Evolutionary conservation across 2,329 filamentous ascomycete species (phyloP), one percentile per base, ranked within the genome.

Genomic region (Catunica adiposa): DNA sequence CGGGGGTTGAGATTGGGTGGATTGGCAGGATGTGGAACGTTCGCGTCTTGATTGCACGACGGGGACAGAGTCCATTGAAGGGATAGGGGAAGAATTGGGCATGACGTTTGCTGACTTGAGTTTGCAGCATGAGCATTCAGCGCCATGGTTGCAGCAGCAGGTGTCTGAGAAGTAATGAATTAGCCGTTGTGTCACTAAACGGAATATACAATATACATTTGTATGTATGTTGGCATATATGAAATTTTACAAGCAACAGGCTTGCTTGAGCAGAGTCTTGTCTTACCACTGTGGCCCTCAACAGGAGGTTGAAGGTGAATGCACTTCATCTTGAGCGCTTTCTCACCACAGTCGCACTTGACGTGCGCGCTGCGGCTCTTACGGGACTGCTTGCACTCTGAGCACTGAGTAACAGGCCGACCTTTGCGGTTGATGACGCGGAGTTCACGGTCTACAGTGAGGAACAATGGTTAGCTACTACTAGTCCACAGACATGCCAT

Each of bases 291-390:
- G 67, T 80, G 77, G 60, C 77, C 77, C 52, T 79, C 76, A 54
- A 78, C 64, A 37, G 73, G 72, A 54, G 74, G 73, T 62, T 79
- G 74, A 64, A 81, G 62, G 66, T 83, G 78, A 58, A 75, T 70
- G 67, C 80, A 83, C 67, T 79, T 79, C 73, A 84, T 84, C 17
- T 52, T 52, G 7, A 52, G 17, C 60, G 82, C 81, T 77, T 94
- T 96, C 70, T 94, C 87, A 67, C 88, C 89, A 70, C 92, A 98
- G 70, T 97, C 89, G 72, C 92, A 98, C 70, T 92, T 94, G 66
- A 92, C 80, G 70, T 97, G 92, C 61, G 90, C 87, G 58, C 89
- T 84, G 64, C 92, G 87, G 69, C 88, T 90, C 77, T 97, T 97
- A 73, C 92, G 89, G 76, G 94, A 84, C 62, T 85, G 81, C 68